These are phyloP conservation scores for Vigna nakashimae DNA, from an alignment of 306 rosid species.

Conservation along the genomic window DNA sequence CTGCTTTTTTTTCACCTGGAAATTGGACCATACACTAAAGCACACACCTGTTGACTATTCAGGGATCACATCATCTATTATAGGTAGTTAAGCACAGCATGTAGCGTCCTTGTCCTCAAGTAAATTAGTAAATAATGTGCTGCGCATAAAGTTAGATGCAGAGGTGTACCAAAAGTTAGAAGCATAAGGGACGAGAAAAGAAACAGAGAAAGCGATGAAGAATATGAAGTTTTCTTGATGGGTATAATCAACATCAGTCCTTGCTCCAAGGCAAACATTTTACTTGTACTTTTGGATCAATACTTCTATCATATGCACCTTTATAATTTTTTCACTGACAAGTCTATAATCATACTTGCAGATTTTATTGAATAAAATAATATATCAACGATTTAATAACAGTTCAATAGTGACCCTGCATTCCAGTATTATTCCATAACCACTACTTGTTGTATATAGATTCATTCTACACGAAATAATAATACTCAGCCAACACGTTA, in stretches of 20 bases:
- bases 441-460: neutral
- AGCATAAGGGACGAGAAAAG: slow-evolving; percentile 11
- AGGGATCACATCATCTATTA: slow-evolving; percentile 27
- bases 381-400: slow-evolving; percentile 3
- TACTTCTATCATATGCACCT: slow-evolving; percentile 2
- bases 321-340: neutral
- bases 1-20: slow-evolving; percentile 4
- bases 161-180: slow-evolving; percentile 13
- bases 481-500: neutral
- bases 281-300: slow-evolving; percentile 24
- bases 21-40: slow-evolving; percentile 26
- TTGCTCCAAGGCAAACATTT: slow-evolving; percentile 16
- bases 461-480: neutral
- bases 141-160: slow-evolving; percentile 8
- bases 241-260: slow-evolving; percentile 35
- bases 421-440: slow-evolving; percentile 1
- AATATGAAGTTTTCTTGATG: slow-evolving; percentile 15
- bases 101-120: slow-evolving; percentile 36
- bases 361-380: neutral
- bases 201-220: slow-evolving; percentile 35
- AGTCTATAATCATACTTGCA: neutral
- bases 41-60: slow-evolving; percentile 28
- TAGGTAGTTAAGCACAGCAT: slow-evolving; percentile 21
- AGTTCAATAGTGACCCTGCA: slow-evolving; percentile 12
- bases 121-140: slow-evolving; percentile 26